These are phyloP conservation scores for Cucurbita argyrosperma DNA, from an alignment of 306 rosid species.

Conservation along the genomic window DNA sequence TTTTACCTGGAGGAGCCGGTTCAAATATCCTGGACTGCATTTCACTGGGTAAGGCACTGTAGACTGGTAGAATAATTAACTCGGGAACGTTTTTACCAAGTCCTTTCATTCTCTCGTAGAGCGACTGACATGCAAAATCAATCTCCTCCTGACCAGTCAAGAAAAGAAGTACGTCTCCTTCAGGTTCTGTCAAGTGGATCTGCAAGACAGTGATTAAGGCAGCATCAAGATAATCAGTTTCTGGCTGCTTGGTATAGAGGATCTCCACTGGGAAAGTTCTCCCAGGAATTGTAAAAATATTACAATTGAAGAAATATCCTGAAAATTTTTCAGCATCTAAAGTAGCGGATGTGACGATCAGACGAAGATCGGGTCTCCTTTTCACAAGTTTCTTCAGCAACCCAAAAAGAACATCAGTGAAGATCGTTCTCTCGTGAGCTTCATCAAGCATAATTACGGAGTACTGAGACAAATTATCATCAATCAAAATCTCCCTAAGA, in stretches of 20 bases:
- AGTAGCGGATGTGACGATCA: constrained; percentile 85
- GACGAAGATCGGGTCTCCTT: constrained; percentile 56
- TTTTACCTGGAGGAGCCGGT: constrained; percentile 80
- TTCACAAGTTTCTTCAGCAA: constrained; percentile 64
- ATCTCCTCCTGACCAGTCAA: constrained; percentile 95
- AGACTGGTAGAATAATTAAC: constrained; percentile 67
- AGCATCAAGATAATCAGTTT: constrained; percentile 71
- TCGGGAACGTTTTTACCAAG: constrained; percentile 58
- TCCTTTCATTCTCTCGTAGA: constrained; percentile 75
- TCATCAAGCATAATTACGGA: constrained; percentile 86
- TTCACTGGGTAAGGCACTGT: constrained; percentile 79
- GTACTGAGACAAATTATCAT: constrained; percentile 60
- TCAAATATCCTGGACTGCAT: constrained; percentile 81
- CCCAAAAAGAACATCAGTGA: constrained; percentile 82
- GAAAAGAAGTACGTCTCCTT: constrained; percentile 85
- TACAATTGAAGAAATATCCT: constrained; percentile 64
- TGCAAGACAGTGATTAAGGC: constrained; percentile 67
- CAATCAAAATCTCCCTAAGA: constrained; percentile 64
- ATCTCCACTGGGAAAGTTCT: constrained; percentile 75
- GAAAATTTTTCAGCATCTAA: constrained; percentile 84
- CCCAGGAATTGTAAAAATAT: constrained; percentile 73
- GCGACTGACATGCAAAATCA: constrained; percentile 76
- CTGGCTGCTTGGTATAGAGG: constrained; percentile 72
- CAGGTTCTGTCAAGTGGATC: constrained; percentile 77
- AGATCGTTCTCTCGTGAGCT: constrained; percentile 78